phyloP scores from a whole-genome alignment of 2,329 filamentous ascomycete species.

The Penicillium hesseltinei region DNA sequence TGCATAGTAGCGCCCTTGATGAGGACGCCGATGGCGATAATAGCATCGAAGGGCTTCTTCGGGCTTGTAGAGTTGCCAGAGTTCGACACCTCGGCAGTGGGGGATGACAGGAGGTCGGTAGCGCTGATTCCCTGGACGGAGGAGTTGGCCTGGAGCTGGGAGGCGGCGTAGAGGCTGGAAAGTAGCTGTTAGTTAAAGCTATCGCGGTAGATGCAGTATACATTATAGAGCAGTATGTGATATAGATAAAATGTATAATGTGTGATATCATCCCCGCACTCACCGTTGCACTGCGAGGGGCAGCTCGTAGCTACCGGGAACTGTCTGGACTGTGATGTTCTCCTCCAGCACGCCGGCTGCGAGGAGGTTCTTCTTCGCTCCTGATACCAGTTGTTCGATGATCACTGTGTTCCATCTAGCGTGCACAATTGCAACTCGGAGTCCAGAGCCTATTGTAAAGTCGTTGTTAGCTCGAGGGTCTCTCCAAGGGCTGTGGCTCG shows the following conservation, averaged over 20 bases:
- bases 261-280: neutral
- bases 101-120: constrained; percentile 60
- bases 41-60: constrained; percentile 74
- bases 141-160: constrained; percentile 73
- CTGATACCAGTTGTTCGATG: constrained; percentile 79
- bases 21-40: constrained; percentile 91
- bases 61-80: constrained; percentile 37
- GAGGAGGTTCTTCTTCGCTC: constrained; percentile 74
- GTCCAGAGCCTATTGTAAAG: constrained; percentile 55
- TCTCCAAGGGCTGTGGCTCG: neutral
- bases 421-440: constrained; percentile 93
- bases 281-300: constrained; percentile 86
- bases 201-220: neutral
- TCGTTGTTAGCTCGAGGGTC: constrained; percentile 8
- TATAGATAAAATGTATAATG: neutral
- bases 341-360: constrained; percentile 77
- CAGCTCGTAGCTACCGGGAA: constrained; percentile 92
- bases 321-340: constrained; percentile 85
- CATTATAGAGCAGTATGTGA: neutral
- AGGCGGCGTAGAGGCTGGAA: constrained; percentile 74
- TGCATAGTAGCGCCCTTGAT: constrained; percentile 99
- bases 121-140: constrained; percentile 42
- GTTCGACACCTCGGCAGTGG: constrained; percentile 65
- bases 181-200: neutral
- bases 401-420: constrained; percentile 91